Base-by-base conservation (phyloP, 768 basidiomycete genomes). In the Paxillus ammoniavirescens region DNA sequence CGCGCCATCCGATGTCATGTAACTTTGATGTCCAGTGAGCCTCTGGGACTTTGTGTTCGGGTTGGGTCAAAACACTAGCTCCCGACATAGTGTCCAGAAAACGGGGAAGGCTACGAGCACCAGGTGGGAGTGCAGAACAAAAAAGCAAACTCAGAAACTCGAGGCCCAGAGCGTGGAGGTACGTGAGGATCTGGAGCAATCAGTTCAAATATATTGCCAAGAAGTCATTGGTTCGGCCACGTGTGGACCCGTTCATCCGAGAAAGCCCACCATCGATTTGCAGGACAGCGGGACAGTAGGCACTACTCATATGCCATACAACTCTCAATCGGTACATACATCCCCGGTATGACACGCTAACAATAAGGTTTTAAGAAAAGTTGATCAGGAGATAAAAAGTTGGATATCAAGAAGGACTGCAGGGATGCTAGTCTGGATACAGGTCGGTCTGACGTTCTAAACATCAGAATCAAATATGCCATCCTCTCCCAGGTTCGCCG, bases 381-480 rank as follows among this genome's bases (percentile, higher is more conserved):
- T 17, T 15, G 38, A n/a, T 40, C 38, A 40, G 21, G 21, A 21
- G 3, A 21, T 21, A n/a, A n/a, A 40, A 0, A 40, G 4, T 15
- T 1, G 8, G n/a, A 40, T 17, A 15, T n/a, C 15, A 40, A n/a
- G 36, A 37, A 37, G 12, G 15, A 21, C 21, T 21, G 21, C 21
- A 21, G 21, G 21, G 21, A 21, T 37, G 36, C 15, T 15, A 17
- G 15, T 40, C 7, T 15, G 38, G 15, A 4, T 40, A 15, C n/a
- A 40, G 23, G 33, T n/a, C 12, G 23, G 57, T 30, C 18, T 41
- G 31, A 56, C 8, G 21, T 10, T 36, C 58, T 58, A 68, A 55
- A 56, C 62, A 21, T 69, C 67, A 14, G 64, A 69, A 40, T 72
- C 59, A 53, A 70, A 71, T 10, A 50, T 42, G 18, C 67, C 67